A percentile compares a stretch with the other conserved stretches of the same genome.
These are phyloP conservation scores for Beauveria sp. DNA, from an alignment of 2,329 filamentous ascomycete genomes.

Conservation along the genomic window DNA sequence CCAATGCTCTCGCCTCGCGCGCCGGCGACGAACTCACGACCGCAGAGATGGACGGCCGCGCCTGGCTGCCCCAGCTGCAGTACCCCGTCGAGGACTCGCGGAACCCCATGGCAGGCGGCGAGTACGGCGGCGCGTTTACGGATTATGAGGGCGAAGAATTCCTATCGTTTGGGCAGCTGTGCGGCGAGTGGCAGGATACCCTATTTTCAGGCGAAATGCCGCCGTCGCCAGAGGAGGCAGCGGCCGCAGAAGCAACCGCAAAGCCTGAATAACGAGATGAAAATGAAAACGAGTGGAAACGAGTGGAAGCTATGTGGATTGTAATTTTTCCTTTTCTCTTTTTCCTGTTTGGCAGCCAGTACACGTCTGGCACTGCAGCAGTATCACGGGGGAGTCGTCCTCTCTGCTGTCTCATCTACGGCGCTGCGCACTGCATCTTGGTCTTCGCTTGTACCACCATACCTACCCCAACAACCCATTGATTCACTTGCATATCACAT, in stretches of 20 bases:
- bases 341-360: not conserved
- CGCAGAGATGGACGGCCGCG: slow-evolving; percentile 5
- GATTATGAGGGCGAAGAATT: slow-evolving; percentile 19
- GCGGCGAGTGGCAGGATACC: slow-evolving; percentile 16
- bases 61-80: slow-evolving; percentile 1
- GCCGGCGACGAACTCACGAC: not conserved
- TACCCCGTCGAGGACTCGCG: not conserved
- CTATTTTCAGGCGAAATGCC: slow-evolving; percentile 1
- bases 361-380: too few relatives aligned
- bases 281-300: not conserved
- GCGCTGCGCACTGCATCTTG: not conserved
- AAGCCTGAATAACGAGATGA: not conserved
- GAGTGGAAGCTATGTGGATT: not conserved
- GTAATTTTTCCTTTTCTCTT: not conserved
- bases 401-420: too few relatives aligned
- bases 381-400: too few relatives aligned
- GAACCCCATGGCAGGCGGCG: not conserved
- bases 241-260: not conserved
- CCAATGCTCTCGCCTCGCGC: slow-evolving; percentile 6
- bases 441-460: not conserved
- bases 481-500: not conserved
- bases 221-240: not conserved
- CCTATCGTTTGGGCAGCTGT: slow-evolving; percentile 22
- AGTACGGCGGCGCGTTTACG: slow-evolving; percentile 15
- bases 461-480: not conserved